phyloP scores from a whole-genome alignment of 208 protist species.

The Trypanosoma theileri region DNA sequence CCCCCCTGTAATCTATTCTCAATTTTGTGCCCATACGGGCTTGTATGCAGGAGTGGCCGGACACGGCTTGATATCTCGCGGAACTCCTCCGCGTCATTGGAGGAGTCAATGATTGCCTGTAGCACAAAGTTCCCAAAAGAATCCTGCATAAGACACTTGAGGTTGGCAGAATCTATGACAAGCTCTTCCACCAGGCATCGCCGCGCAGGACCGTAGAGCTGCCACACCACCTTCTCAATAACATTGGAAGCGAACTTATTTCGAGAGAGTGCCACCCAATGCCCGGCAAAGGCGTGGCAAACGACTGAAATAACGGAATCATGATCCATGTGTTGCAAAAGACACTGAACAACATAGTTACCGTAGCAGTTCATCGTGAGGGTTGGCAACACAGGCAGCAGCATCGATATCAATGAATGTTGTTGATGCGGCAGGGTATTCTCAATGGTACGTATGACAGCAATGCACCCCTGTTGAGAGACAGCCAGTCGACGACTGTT shows the following conservation, averaged over 20 bases:
- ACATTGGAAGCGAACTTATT: conserved; percentile 92
- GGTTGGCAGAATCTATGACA: conserved; percentile 49
- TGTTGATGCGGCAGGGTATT: conserved; percentile 53
- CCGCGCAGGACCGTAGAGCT: conserved; percentile 37
- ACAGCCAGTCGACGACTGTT: conserved; percentile 49
- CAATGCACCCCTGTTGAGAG: conserved; percentile 83
- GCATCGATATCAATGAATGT: conserved; percentile 42
- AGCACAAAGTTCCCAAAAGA: conserved; percentile 88
- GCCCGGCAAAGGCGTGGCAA: conserved; percentile 45
- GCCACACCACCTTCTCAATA: conserved; percentile 78
- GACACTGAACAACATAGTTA: conserved; percentile 89
- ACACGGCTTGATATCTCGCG: conserved; percentile 41
- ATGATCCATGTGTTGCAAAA: conserved; percentile 69
- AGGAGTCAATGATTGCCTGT: conserved; percentile 73
- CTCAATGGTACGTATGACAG: conserved; percentile 75
- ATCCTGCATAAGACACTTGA: conserved; percentile 73
- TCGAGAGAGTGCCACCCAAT: conserved; percentile 68
- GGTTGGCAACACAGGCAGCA: conserved; percentile 54
- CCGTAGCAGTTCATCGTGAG: conserved; percentile 83
- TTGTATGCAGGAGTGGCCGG: conserved; percentile 47
- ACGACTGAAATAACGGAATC: conserved; percentile 37
- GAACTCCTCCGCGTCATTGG: conserved; percentile 51
- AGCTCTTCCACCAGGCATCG: conserved; percentile 59
- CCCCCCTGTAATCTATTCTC: conserved; percentile 53
- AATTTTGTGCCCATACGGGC: conserved; percentile 78